phyloP scores from a whole-genome alignment of 2,329 filamentous ascomycete species.

The Alternaria gansuensis region DNA sequence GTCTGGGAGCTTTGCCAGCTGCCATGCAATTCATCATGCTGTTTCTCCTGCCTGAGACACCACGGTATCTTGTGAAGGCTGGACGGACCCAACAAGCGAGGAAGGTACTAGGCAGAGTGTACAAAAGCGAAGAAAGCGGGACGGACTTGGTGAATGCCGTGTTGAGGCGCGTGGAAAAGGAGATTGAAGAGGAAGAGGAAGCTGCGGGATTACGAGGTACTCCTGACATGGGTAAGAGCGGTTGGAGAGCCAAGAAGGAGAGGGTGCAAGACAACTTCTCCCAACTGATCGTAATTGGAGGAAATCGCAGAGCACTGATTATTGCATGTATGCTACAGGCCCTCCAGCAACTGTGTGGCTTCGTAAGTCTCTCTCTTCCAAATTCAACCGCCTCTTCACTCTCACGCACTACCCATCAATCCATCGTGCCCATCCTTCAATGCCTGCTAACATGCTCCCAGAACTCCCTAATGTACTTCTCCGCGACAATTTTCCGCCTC shows the following conservation, averaged over 20 bases:
- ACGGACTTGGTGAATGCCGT: conserved; percentile 65
- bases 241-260: conserved; percentile 52
- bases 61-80: conserved; percentile 81
- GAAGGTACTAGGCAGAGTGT: conserved; percentile 70
- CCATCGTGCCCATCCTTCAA: neutral
- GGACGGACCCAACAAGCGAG: conserved; percentile 69
- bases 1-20: conserved; percentile 81
- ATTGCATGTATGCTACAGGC: conserved; percentile 90
- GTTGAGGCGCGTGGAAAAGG: conserved; percentile 74
- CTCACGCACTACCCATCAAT: too few relatives aligned
- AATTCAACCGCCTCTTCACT: too few relatives aligned
- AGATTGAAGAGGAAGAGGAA: conserved; percentile 75
- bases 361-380: conserved; percentile 39
- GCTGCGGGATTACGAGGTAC: conserved; percentile 52
- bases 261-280: conserved; percentile 64
- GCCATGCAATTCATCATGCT: conserved; percentile 74
- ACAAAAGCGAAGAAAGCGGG: conserved; percentile 55
- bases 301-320: conserved; percentile 76
- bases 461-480: conserved; percentile 61
- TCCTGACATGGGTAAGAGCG: conserved; percentile 41
- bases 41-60: conserved; percentile 82
- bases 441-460: conserved; percentile 20
- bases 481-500: conserved; percentile 58
- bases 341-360: conserved; percentile 82
- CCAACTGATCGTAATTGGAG: conserved; percentile 54